Percentiles rank a stretch among this genome's conserved stretches.
These are phyloP conservation scores for Saksenaea oblongispora DNA, from an alignment of 371 early-diverging fungal species.

Conservation along the genomic window DNA sequence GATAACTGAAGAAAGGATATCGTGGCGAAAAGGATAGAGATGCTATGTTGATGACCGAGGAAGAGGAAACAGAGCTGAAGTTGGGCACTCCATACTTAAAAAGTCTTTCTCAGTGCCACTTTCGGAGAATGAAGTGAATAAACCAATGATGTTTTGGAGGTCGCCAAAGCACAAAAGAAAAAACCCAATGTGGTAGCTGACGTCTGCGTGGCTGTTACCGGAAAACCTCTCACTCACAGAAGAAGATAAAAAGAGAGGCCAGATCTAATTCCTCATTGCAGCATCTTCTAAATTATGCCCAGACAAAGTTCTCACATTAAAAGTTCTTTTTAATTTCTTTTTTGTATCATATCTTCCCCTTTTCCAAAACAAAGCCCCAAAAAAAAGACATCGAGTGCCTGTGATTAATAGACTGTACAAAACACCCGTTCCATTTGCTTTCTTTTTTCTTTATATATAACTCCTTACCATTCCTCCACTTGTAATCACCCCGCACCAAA, in stretches of 20 bases:
- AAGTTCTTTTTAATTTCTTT: neutral
- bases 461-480: neutral
- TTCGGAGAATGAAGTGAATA: too few relatives aligned
- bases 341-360: neutral
- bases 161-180: neutral
- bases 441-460: neutral
- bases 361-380: neutral
- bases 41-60: too few relatives aligned
- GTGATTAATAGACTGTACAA: conserved; percentile 5
- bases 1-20: too few relatives aligned
- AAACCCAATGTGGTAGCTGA: neutral
- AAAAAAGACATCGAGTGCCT: conserved; percentile 1
- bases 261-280: neutral
- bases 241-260: neutral
- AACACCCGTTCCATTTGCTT: neutral
- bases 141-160: too few relatives aligned
- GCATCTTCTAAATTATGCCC: neutral
- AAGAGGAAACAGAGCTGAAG: too few relatives aligned
- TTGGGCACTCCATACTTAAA: too few relatives aligned
- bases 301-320: conserved; percentile 3
- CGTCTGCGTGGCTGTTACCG: neutral
- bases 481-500: neutral
- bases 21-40: too few relatives aligned
- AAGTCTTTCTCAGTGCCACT: too few relatives aligned
- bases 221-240: neutral